Percentiles rank a stretch among this genome's conserved stretches.
phyloP scores from a whole-genome alignment of 1,284 basidiomycete species.

The Ceratobasidium papillatum region DNA sequence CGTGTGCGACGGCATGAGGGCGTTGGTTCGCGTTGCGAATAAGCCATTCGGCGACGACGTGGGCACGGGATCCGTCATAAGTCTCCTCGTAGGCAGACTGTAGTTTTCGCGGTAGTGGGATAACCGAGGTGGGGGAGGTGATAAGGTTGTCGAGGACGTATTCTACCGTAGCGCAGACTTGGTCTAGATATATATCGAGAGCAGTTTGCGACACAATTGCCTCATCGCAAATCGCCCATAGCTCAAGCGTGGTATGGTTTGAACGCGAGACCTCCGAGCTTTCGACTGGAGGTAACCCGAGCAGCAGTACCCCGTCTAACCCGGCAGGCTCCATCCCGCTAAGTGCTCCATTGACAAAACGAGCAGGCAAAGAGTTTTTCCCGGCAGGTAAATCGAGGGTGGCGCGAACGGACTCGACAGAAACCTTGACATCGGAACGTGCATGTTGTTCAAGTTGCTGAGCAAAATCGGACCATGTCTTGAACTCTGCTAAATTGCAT shows the following conservation, averaged over 20 bases:
- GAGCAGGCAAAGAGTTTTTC: conserved; percentile 16
- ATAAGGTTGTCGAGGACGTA: conserved; percentile 1
- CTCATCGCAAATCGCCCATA: conserved; percentile 22
- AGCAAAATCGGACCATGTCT: conserved; percentile 15
- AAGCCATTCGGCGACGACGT: conserved; percentile 28
- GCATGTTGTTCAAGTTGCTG: conserved; percentile 13
- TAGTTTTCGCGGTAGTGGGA: conserved; percentile 19
- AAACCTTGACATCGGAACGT: not conserved
- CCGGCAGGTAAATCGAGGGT: conserved; percentile 2
- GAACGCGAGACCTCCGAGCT: not conserved
- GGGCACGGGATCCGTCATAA: conserved; percentile 31
- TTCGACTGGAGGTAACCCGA: conserved; percentile 6
- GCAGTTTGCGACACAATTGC: conserved; percentile 26
- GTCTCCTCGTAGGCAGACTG: conserved; percentile 21
- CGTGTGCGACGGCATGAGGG: conserved; percentile 24
- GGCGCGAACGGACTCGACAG: not conserved
- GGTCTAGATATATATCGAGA: conserved; percentile 20
- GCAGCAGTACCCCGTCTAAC: not conserved
- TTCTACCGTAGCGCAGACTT: not conserved
- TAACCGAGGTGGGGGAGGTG: not conserved
- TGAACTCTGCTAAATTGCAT: not conserved
- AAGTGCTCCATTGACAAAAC: conserved; percentile 5
- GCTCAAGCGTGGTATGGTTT: not conserved
- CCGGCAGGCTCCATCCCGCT: not conserved
- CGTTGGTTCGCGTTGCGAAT: conserved; percentile 19